phyloP scores from a whole-genome alignment of 2,329 filamentous ascomycete species.

The Aspergillus felis region DNA sequence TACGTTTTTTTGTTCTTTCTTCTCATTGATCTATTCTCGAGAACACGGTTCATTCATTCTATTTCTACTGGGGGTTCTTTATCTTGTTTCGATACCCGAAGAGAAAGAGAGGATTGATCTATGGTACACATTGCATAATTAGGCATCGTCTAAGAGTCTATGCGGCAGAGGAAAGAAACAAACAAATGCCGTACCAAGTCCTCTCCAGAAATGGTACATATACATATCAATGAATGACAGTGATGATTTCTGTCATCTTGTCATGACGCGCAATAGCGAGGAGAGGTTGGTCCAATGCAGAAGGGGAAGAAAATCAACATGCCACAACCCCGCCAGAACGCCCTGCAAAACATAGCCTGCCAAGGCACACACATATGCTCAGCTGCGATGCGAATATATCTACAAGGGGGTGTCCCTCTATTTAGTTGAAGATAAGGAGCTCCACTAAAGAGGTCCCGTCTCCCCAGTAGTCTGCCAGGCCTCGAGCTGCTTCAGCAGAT shows the following conservation, averaged over 20 bases:
- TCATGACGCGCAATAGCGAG: neutral
- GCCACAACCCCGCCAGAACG: constrained; percentile 12
- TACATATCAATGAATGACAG: constrained; percentile 2
- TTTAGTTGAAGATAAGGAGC: neutral
- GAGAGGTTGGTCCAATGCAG: neutral
- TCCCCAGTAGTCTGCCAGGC: constrained; percentile 35
- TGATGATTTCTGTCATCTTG: neutral
- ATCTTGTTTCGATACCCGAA: neutral
- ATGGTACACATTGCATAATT: neutral
- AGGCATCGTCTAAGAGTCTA: constrained; percentile 9
- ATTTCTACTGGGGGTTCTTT: neutral
- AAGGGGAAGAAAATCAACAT: constrained; percentile 1
- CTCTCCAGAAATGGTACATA: constrained; percentile 3
- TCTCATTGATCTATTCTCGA: neutral
- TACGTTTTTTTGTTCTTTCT: neutral
- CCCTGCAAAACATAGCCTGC: constrained; percentile 21
- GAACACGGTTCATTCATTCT: neutral
- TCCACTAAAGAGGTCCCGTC: constrained; percentile 12
- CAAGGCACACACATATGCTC: constrained; percentile 8
- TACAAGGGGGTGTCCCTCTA: constrained; percentile 2
- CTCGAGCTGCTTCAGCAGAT: constrained; percentile 73
- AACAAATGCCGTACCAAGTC: constrained; percentile 3
- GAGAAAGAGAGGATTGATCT: neutral
- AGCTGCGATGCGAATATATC: constrained; percentile 4
- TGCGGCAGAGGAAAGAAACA: neutral